A percentile compares a stretch with the other conserved stretches of the same genome.
Conservation (phyloP, 108 stramenopile species). For the Skeletonema grethae region DNA sequence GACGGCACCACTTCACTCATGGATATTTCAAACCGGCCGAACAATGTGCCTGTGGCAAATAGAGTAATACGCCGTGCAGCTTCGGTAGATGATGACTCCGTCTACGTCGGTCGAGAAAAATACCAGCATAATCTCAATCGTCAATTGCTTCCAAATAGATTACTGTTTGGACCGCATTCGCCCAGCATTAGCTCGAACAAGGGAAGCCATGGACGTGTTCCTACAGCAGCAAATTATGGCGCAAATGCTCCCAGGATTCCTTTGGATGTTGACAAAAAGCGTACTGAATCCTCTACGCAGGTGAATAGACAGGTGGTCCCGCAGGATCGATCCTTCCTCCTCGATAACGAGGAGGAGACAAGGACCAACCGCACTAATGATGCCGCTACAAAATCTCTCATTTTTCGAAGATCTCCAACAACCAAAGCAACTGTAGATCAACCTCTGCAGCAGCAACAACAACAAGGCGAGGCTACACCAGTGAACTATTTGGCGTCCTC, state of each 20-base stretch:
- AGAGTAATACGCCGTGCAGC: not conserved
- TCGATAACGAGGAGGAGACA: not conserved
- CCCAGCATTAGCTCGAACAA: not conserved
- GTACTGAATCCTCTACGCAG: constrained; percentile 1
- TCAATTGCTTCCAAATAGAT: constrained; percentile 3
- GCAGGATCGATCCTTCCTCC: not conserved
- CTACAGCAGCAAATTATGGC: not conserved
- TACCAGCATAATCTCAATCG: not conserved
- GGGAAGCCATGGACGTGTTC: not conserved
- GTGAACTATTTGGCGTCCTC: not conserved
- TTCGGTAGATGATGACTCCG: not conserved
- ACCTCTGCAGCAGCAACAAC: not conserved
- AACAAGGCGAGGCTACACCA: not conserved
- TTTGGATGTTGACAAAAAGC: not conserved
- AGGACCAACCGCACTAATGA: not conserved
- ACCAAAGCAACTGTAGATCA: constrained; percentile 1
- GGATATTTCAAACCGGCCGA: not conserved
- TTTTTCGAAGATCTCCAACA: constrained; percentile 7
- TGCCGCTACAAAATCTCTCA: not conserved
- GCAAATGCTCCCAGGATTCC: not conserved
- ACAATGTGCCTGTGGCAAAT: not conserved
- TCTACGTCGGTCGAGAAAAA: not conserved
- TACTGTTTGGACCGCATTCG: not conserved
- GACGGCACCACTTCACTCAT: not conserved
- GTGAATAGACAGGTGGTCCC: not conserved